These are phyloP conservation scores for Kingdonia uniflora DNA, from an alignment of 164 flowering plant genomes.

Conservation along the genomic window DNA sequence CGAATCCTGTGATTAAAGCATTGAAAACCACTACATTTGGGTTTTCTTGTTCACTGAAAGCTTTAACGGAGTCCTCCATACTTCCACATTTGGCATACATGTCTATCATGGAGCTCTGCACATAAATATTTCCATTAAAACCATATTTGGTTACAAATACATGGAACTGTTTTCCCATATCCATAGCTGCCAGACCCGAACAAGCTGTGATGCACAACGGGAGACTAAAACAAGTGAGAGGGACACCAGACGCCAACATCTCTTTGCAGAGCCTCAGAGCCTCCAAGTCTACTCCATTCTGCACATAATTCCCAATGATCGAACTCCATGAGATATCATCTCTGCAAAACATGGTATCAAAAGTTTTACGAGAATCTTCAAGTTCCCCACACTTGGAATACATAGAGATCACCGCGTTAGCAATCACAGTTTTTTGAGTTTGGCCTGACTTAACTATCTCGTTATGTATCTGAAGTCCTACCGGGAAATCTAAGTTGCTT, in stretches of 20 bases:
- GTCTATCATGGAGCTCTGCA: conserved; percentile 17
- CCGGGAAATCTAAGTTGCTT: conserved; percentile 7
- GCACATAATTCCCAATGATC: conserved; percentile 16
- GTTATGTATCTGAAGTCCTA: conserved; percentile 19
- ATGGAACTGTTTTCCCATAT: conserved; percentile 21
- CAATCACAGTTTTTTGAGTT: conserved; percentile 9
- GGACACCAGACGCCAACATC: conserved; percentile 13
- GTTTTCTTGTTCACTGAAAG: conserved; percentile 12
- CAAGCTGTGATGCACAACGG: conserved; percentile 17
- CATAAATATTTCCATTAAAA: conserved; percentile 14
- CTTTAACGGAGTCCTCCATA: conserved; percentile 17
- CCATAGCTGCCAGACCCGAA: conserved; percentile 14
- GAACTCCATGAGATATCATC: conserved; percentile 23
- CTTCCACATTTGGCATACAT: conserved; percentile 25
- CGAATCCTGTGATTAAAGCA: conserved; percentile 20
- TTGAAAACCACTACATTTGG: conserved; percentile 15
- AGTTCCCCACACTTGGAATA: conserved; percentile 16
- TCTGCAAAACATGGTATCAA: conserved; percentile 10
- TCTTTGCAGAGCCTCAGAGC: conserved; percentile 21
- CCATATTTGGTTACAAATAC: conserved; percentile 14
- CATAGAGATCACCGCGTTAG: conserved; percentile 20
- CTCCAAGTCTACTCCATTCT: conserved; percentile 18
- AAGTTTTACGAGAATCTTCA: conserved; percentile 16
- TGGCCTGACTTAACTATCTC: conserved; percentile 10
- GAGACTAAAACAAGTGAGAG: conserved; percentile 14